Conservation (phyloP, 177 flowering plant species). For the Vitis hybrid region DNA sequence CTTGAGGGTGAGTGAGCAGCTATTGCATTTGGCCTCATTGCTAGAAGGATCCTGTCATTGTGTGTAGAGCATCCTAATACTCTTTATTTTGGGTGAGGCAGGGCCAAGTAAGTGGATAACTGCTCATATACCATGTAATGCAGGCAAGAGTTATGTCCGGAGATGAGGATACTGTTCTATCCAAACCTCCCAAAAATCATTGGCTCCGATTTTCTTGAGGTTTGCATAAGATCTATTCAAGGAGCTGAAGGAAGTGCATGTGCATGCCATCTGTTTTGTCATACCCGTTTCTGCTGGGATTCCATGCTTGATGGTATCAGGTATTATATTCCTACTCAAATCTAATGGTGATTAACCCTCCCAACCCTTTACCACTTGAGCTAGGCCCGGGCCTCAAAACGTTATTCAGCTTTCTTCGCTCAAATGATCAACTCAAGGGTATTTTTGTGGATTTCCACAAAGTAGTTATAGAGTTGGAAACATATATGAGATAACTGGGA, state of each 20-base stretch:
- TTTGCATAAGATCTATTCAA: slow-evolving; percentile 67
- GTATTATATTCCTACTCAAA: slow-evolving; percentile 20
- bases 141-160: slow-evolving; percentile 91
- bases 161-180: slow-evolving; percentile 88
- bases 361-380: not conserved
- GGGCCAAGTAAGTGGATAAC: not conserved
- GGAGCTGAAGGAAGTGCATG: slow-evolving; percentile 38
- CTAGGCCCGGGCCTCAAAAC: no score
- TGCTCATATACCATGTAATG: not conserved
- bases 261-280: slow-evolving; percentile 80
- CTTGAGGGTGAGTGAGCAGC: slow-evolving; percentile 20
- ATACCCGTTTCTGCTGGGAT: slow-evolving; percentile 93
- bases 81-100: no score
- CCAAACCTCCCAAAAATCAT: slow-evolving; percentile 84
- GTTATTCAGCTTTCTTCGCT: no score
- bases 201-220: slow-evolving; percentile 73
- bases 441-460: no score
- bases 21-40: slow-evolving; percentile 15
- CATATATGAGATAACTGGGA: no score
- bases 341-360: not conserved
- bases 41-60: not conserved
- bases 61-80: not conserved
- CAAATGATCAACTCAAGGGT: no score
- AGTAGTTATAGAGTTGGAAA: no score
- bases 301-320: slow-evolving; percentile 76